Evolutionary conservation across 2,329 filamentous ascomycete genomes (phyloP), one percentile per base, ranked within the genome.

Genomic region (Penicillium sp.): DNA sequence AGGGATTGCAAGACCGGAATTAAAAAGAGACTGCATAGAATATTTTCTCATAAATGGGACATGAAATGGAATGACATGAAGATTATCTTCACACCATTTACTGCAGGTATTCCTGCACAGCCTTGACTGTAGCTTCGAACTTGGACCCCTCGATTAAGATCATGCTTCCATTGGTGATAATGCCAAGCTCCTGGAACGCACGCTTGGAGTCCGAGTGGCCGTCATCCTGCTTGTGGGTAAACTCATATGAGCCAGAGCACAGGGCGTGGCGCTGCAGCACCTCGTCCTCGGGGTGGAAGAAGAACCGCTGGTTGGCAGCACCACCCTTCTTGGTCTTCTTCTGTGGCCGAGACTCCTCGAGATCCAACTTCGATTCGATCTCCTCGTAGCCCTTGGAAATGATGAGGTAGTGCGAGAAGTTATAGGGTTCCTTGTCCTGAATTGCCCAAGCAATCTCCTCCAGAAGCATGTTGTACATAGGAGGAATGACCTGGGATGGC

Each of bases 271-370:
- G 86, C 63, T 95, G 86, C 67, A 97, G 77, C 51, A 93, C 84
- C 79, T 98, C 95, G 70, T 99, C 95, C 77, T 99, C 95, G 0
- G 92, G 89, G 73, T 99, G 95, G 80, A 98, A 99, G 76, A 93
- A 96, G 76, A 92, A 96, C 33, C 85, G 80, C 67, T 89, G 84
- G 9, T 80, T 77, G 51, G 82, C 72, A 45, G 69, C 70, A 2
- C 60, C 68, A 0, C 64, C 70, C 59, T 75, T 83, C 72, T 84
- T 86, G 78, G 88, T 90, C 77, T 90, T 93, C 76, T 84, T 86
- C 67, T 83, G 82, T 61, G 86, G 82, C 37, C 79, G 78, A 7
- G 79, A 78, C 44, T 84, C 83, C 69, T 89, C 86, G 53, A 84
- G 80, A 64, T 93, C 90, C 16, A 98, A 80, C 59, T 85, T 86